Conservation (phyloP, 2,329 filamentous ascomycete genomes). For the Cucurbitaria berberidis region DNA sequence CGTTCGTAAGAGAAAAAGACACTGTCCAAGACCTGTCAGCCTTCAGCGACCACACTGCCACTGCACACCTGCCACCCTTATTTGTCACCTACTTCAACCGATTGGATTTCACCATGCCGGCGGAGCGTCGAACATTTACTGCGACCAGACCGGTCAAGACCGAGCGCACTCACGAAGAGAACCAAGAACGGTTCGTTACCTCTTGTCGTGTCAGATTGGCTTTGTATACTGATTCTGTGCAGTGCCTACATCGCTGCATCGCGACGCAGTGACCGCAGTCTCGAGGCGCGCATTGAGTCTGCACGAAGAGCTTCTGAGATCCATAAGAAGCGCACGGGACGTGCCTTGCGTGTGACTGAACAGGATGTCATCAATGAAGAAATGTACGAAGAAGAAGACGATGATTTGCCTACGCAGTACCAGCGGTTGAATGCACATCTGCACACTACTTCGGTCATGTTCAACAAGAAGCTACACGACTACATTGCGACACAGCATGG, state of each 20-base stretch:
- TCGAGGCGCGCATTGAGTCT: slow-evolving; percentile 88
- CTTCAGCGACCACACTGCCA: slow-evolving; percentile 17
- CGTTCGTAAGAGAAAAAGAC: neutral
- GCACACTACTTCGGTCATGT: slow-evolving; percentile 64
- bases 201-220: neutral
- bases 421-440: slow-evolving; percentile 68
- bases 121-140: slow-evolving; percentile 43
- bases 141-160: slow-evolving; percentile 62
- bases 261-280: slow-evolving; percentile 79
- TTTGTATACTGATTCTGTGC: slow-evolving; percentile 20
- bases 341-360: slow-evolving; percentile 79
- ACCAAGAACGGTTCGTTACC: slow-evolving; percentile 68
- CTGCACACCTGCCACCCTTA: slow-evolving; percentile 18
- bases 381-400: slow-evolving; percentile 96
- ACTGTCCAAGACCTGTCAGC: neutral
- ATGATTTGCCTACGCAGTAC: slow-evolving; percentile 73
- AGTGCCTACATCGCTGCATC: slow-evolving; percentile 94
- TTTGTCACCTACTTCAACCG: neutral
- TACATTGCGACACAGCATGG: slow-evolving; percentile 65
- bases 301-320: slow-evolving; percentile 88
- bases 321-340: slow-evolving; percentile 85
- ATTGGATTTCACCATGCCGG: slow-evolving; percentile 44
- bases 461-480: slow-evolving; percentile 67
- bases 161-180: slow-evolving; percentile 79
- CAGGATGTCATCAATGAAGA: slow-evolving; percentile 89